A percentile compares a stretch with the other conserved stretches of the same genome.
Conservation (phyloP, 257 asterid genomes). For the Capsicum rhomboideum region DNA sequence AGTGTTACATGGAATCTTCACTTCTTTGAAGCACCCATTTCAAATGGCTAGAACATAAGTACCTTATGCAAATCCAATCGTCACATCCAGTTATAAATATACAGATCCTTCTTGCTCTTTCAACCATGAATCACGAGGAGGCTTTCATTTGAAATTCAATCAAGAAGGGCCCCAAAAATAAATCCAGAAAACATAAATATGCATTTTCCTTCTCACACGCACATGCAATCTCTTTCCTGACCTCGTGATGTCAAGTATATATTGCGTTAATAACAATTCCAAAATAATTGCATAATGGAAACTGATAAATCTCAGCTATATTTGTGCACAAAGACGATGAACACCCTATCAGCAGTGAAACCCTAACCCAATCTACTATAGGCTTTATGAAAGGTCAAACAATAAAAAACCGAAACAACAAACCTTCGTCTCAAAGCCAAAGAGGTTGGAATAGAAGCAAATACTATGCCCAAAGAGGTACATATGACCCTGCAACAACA, state of each 20-base stretch:
- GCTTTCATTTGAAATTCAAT: background rate
- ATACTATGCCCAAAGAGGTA: slow-evolving; percentile 68
- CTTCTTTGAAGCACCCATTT: background rate
- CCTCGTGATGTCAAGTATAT: background rate
- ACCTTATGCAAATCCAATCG: background rate
- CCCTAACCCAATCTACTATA: background rate
- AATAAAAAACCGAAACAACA: background rate
- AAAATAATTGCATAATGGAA: background rate
- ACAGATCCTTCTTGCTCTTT: background rate
- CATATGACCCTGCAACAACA: slow-evolving; percentile 87
- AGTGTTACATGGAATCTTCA: background rate
- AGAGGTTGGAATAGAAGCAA: slow-evolving; percentile 95
- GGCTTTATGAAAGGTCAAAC: background rate
- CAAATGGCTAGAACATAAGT: background rate
- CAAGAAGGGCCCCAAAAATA: background rate
- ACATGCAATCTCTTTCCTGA: background rate
- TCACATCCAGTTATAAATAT: background rate
- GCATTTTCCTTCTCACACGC: background rate
- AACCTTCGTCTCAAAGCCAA: slow-evolving; percentile 99
- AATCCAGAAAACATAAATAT: background rate
- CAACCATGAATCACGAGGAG: background rate
- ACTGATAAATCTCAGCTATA: background rate
- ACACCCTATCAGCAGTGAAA: background rate
- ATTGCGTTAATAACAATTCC: background rate
- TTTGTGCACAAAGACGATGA: background rate